Evolutionary conservation across 768 basidiomycete species (phyloP).

Genomic region (Calocera cornea): DNA sequence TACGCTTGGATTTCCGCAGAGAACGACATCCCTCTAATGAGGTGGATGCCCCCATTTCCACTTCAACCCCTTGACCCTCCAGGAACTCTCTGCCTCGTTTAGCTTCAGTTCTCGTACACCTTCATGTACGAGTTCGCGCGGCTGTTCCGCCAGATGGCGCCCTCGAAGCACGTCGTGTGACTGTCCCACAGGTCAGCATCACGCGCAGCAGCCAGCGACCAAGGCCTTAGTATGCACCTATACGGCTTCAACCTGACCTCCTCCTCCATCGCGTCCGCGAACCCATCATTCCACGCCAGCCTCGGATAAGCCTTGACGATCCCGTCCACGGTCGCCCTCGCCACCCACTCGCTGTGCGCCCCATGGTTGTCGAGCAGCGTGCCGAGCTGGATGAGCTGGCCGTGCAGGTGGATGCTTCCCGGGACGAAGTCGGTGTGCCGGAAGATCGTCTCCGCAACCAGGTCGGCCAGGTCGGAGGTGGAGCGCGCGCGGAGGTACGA

Average conservation of each 20-base stretch:
- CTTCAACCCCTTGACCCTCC: no score
- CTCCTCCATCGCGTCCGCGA: conserved; percentile 32
- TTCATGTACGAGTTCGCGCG: not conserved
- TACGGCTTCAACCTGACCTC: conserved; percentile 37
- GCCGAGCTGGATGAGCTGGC: conserved; percentile 16
- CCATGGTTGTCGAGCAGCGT: conserved; percentile 6
- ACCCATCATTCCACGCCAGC: conserved; percentile 34
- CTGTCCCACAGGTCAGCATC: not conserved
- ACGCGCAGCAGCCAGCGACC: not conserved
- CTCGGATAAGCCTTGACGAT: conserved; percentile 27
- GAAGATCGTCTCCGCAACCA: conserved; percentile 16
- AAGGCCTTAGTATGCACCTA: conserved; percentile 17
- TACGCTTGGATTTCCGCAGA: no score
- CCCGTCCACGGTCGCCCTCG: conserved; percentile 7
- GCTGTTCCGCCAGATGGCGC: not conserved
- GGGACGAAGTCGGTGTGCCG: conserved; percentile 15
- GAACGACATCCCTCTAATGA: no score
- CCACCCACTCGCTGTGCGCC: conserved; percentile 23
- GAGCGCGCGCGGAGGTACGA: conserved; percentile 8
- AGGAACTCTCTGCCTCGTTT: no score
- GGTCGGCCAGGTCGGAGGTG: conserved; percentile 13
- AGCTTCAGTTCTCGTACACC: not conserved
- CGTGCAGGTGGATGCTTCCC: conserved; percentile 11
- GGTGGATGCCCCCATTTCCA: no score
- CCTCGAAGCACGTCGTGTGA: not conserved